phyloP scores from a whole-genome alignment of 768 basidiomycete species.

The Leccinellum luteum region DNA sequence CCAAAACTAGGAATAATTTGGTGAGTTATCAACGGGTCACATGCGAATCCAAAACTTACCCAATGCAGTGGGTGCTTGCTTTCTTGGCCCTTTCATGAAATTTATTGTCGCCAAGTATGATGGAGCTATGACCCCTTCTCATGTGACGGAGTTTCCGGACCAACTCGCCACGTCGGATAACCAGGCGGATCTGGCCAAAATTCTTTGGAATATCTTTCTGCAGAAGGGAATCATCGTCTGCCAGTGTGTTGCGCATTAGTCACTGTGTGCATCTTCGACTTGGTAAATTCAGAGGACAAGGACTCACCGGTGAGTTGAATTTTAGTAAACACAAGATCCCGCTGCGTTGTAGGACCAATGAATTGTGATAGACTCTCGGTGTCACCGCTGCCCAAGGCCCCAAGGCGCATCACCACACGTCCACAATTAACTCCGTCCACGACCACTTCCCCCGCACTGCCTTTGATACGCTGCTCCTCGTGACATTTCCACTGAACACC shows the following conservation, averaged over 20 bases:
- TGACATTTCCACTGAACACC: neutral
- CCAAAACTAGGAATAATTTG: neutral
- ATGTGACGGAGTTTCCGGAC: neutral
- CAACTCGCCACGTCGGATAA: neutral
- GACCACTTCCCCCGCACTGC: accelerated
- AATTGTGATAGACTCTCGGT: neutral
- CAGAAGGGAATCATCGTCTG: conserved; percentile 22
- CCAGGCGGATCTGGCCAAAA: conserved; percentile 15
- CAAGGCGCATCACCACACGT: neutral
- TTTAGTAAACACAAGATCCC: neutral
- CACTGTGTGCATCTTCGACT: neutral
- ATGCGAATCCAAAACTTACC: neutral
- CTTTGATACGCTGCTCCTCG: neutral
- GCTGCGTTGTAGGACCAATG: neutral
- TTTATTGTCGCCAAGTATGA: neutral
- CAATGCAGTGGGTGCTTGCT: neutral
- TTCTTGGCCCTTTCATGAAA: neutral
- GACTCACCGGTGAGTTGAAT: neutral
- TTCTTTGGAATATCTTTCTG: conserved; percentile 2
- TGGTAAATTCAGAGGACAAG: neutral
- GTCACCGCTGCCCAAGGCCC: neutral
- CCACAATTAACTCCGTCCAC: neutral
- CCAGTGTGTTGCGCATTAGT: neutral
- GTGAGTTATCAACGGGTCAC: neutral
- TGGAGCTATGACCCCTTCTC: neutral